Base-by-base conservation (phyloP, 495 filamentous ascomycete species). In the Cercophora sp. region DNA sequence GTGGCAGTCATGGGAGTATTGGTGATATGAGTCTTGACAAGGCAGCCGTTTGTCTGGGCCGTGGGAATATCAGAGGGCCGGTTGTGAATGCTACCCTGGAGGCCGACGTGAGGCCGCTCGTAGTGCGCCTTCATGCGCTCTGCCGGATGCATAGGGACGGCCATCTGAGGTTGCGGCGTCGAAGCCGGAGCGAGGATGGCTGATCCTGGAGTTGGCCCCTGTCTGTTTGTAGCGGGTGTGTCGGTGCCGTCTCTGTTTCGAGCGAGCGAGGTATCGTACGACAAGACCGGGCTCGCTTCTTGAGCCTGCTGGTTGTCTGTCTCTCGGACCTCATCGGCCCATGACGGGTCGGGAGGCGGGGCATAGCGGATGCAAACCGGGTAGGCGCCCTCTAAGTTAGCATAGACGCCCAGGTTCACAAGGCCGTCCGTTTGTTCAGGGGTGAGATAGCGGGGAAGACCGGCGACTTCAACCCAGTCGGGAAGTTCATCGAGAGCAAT, bases 401-500 rank as follows among this genome's bases (percentile, higher is more conserved):
- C 16, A n/a, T 59, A 50, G 27, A 57, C 52, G 15, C 73, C 73
- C 1, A 78, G 57, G 51, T 73, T 71, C 11, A 43, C 47, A 40
- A 76, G 66, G 9, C 65, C 65, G 5, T 62, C 57, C 6, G 68
- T 71, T 43, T 73, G 60, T 49, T 71, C 67, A 2, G 64, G 31
- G 0, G 60, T 52, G 23, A 76, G 58, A 47, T 69, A 55, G 5
- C 74, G 68, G 15, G 72, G 72, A 4, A 70, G 54, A 10, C 65
- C 68, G 16, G 65, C 41, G 16, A 77, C 49, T 13, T 72, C 54
- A 10, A 75, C 48, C 58, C 65, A 68, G 5, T 60, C 61, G 0
- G 72, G 75, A 0, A 79, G 69, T 55, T 77, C 68, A 50, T 76
- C 74, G 9, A 71, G 60, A 0, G 72, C 62, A 18, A 78, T 61